A percentile compares a stretch with the other conserved stretches of the same genome.
phyloP scores from a whole-genome alignment of 1,284 basidiomycete genomes.

The Stereum hirsutum region DNA sequence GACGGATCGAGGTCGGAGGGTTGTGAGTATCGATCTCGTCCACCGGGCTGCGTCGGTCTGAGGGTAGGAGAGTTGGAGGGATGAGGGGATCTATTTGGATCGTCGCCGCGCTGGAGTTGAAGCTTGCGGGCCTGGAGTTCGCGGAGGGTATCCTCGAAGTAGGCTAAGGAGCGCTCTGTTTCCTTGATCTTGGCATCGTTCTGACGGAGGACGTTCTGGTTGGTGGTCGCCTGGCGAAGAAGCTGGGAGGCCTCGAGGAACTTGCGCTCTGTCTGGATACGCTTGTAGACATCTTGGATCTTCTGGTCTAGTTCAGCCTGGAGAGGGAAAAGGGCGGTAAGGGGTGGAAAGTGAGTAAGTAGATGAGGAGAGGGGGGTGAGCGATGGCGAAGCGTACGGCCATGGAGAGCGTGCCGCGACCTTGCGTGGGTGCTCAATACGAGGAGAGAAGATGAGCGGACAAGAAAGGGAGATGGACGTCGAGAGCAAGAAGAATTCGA shows the following conservation, averaged over 20 bases:
- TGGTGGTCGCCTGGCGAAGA: slow-evolving; percentile 75
- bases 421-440: no score
- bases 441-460: background rate
- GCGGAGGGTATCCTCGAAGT: slow-evolving; percentile 82
- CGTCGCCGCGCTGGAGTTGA: slow-evolving; percentile 36
- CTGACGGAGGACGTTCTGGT: slow-evolving; percentile 77
- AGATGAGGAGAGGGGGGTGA: slow-evolving; percentile 3
- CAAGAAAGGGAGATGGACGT: slow-evolving; percentile 5
- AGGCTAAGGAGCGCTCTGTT: slow-evolving; percentile 76
- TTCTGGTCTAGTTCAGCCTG: slow-evolving; percentile 75
- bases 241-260: slow-evolving; percentile 81
- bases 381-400: slow-evolving; percentile 14
- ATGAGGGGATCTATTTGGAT: slow-evolving; percentile 34
- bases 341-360: no score
- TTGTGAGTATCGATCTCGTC: slow-evolving; percentile 23
- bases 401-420: slow-evolving; percentile 5
- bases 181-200: slow-evolving; percentile 86
- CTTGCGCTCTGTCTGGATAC: slow-evolving; percentile 89
- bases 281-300: slow-evolving; percentile 85
- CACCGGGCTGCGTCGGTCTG: slow-evolving; percentile 13
- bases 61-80: slow-evolving; percentile 18
- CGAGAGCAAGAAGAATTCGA: background rate
- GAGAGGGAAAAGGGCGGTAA: no score
- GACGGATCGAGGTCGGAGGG: slow-evolving; percentile 30
- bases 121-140: slow-evolving; percentile 75